These are phyloP conservation scores for Pythium utonaiense DNA, from an alignment of 352 stramenopile species.

Conservation along the genomic window DNA sequence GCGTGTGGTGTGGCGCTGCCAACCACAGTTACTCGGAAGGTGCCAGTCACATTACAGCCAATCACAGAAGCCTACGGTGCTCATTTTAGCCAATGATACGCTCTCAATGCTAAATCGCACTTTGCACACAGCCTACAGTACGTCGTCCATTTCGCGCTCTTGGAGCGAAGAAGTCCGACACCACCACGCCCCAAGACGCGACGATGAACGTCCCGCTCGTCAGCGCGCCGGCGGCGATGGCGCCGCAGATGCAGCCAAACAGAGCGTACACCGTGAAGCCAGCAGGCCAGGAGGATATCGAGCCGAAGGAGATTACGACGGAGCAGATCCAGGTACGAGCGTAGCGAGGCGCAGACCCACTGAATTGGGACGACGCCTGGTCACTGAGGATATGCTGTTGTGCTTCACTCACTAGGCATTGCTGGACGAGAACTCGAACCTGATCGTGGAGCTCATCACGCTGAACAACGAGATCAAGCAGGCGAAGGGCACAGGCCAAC, in stretches of 20 bases:
- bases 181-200: background rate
- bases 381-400: too few relatives aligned
- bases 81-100: constrained; percentile 28
- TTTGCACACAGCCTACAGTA: constrained; percentile 1
- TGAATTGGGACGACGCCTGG: too few relatives aligned
- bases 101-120: constrained; percentile 5
- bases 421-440: constrained; percentile 82
- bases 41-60: constrained; percentile 26
- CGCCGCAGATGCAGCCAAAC: constrained; percentile 9
- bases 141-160: background rate
- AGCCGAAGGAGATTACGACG: constrained; percentile 68
- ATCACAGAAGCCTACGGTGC: background rate
- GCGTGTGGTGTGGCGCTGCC: constrained; percentile 1
- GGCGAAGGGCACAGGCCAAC: constrained; percentile 66
- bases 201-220: constrained; percentile 10
- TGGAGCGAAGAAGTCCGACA: background rate
- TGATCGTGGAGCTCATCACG: constrained; percentile 88
- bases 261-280: constrained; percentile 18
- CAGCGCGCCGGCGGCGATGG: background rate
- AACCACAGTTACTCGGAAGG: constrained; percentile 11
- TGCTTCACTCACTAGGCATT: constrained; percentile 52
- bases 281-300: constrained; percentile 30
- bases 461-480: constrained; percentile 88
- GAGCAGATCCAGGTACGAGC: constrained; percentile 83
- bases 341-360: too few relatives aligned